Evolutionary conservation across 371 early-diverging fungal genomes (phyloP), one percentile per base, ranked within the genome.

Genomic region (Amoeboaphelidium occidentale): DNA sequence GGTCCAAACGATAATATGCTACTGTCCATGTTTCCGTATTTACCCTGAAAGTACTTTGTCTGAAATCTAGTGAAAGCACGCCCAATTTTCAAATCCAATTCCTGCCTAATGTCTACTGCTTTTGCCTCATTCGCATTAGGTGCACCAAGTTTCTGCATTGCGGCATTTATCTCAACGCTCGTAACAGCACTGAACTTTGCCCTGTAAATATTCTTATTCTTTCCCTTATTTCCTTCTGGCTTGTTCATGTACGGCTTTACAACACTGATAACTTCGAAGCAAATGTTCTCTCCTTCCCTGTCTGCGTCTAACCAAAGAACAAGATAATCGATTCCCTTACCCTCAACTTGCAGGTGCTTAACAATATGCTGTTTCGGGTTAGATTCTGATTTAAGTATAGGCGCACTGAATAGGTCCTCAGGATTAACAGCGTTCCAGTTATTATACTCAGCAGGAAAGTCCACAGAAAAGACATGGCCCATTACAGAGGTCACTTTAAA

Each of bases 271-370:
- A 93, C 74, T 57, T 97, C 96, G 3, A 62, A 59, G 12, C 96
- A 98, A 58, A 99, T 99, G 45, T 86, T 81, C 55, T 99, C 99
- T 20, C 99, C 99, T 64, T 98, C 99, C 41, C 93, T 73, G 69
- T 99, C 99, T 59, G 97, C 96, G 73, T 99, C 99, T 0, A 98
- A 98, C 99, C 99, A 99, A 26, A 98, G 92, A 47, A 94, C 77
- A 25, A 99, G 59, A 39, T 74, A 60, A 20, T 80, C 64, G 0
- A 78, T 72, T 0, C 55, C 39, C 32, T 75, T 61, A 0, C 79
- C 72, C 54, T 84, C 71, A 3, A 55, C 50, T 26, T 59, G 44
- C 2, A 94, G 53, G 57, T 88, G 88, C 17, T 61, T 55, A 17
- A 67, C 76, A 1, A 91, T 59, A 0, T 60, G 58, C 49, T 66